Conservation (phyloP, 805 yeast genomes). For the Suhomyces prunicola region DNA sequence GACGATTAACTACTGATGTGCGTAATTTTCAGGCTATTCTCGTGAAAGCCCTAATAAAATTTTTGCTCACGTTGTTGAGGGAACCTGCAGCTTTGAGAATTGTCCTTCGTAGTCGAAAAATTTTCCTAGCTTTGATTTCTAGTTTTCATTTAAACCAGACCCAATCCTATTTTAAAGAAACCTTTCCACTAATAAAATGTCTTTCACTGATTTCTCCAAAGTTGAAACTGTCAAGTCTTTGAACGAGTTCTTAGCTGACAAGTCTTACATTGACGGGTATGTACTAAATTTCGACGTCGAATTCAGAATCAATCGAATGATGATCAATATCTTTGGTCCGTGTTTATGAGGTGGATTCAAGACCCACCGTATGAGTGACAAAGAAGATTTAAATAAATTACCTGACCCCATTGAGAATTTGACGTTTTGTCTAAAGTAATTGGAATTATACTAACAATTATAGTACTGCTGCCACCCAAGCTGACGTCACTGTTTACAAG, state of each 20-base stretch:
- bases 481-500: constrained; percentile 91
- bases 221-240: constrained; percentile 60
- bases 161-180: constrained; percentile 4
- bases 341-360: constrained; percentile 94
- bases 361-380: constrained; percentile 95
- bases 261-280: constrained; percentile 95
- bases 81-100: neutral
- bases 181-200: constrained; percentile 42
- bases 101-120: neutral
- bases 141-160: constrained; percentile 3
- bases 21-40: neutral
- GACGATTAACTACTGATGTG: neutral
- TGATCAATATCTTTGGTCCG: constrained; percentile 85
- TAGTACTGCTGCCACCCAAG: constrained; percentile 88
- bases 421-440: neutral
- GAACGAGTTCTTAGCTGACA: constrained; percentile 84
- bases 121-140: constrained; percentile 1
- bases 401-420: constrained; percentile 11
- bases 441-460: constrained; percentile 22
- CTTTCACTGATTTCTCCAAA: constrained; percentile 79
- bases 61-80: constrained; percentile 3
- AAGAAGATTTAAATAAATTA: constrained; percentile 32
- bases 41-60: constrained; percentile 7
- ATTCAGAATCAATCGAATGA: constrained; percentile 37
- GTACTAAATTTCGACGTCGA: constrained; percentile 33